Conservation (phyloP, 2,329 filamentous ascomycete species). For the Neofusicoccum laricinum region DNA sequence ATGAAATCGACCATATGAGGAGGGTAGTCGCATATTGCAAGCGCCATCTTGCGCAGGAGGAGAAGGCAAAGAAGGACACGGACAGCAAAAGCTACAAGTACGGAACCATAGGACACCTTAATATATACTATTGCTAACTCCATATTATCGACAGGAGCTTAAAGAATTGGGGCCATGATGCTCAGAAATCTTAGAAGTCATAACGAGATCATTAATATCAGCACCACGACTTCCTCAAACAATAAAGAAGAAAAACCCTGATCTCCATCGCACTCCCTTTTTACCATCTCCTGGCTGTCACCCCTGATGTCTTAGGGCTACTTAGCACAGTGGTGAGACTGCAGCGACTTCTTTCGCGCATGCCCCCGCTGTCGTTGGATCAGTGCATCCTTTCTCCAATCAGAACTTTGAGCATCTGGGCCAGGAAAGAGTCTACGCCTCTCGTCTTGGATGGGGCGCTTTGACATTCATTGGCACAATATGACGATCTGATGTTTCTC, state of each 20-base stretch:
- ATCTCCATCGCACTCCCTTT: too few species aligned
- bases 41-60: constrained; percentile 64
- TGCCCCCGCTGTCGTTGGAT: too few species aligned
- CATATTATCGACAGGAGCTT: constrained; percentile 18
- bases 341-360: too few species aligned
- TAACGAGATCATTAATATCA: too few species aligned
- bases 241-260: too few species aligned
- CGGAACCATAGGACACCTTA: background rate
- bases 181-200: constrained; percentile 25
- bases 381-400: too few species aligned
- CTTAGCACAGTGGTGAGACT: too few species aligned
- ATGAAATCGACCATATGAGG: constrained; percentile 59
- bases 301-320: too few species aligned
- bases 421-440: too few species aligned
- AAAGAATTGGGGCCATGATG: constrained; percentile 37
- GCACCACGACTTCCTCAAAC: too few species aligned
- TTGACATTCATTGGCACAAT: constrained; percentile 35
- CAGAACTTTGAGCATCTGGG: too few species aligned
- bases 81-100: constrained; percentile 55
- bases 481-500: constrained; percentile 15
- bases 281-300: too few species aligned
- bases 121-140: background rate
- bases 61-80: constrained; percentile 55
- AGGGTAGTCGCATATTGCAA: constrained; percentile 65
- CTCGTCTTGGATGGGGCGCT: background rate